phyloP scores from a whole-genome alignment of 2,329 filamentous ascomycete genomes.

The Lomentospora prolificans region DNA sequence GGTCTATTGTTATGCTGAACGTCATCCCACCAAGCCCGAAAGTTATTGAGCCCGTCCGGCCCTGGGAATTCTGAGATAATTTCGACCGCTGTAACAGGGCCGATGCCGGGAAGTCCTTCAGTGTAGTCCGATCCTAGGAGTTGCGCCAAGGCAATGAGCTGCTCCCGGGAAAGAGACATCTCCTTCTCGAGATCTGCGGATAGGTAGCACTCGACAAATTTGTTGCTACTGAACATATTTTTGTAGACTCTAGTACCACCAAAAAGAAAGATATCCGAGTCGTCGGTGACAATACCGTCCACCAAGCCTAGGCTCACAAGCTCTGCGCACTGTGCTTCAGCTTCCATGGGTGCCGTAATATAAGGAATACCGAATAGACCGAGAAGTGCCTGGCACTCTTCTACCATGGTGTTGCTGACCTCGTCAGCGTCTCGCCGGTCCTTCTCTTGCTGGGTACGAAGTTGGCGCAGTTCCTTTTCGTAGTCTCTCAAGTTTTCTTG shows the following conservation, averaged over 20 bases:
- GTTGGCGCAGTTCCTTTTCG: conserved; percentile 74
- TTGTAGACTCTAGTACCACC: conserved; percentile 96
- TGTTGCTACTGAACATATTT: conserved; percentile 99
- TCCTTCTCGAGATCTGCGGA: conserved; percentile 76
- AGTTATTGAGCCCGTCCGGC: conserved; percentile 53
- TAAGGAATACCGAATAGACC: conserved; percentile 90
- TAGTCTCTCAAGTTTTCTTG: conserved; percentile 67
- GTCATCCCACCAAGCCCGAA: conserved; percentile 78
- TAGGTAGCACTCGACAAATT: conserved; percentile 95
- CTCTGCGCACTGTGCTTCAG: conserved; percentile 93
- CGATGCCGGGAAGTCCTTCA: conserved; percentile 80
- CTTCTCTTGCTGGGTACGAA: conserved; percentile 92
- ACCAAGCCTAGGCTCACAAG: conserved; percentile 79
- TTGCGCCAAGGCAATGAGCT: conserved; percentile 83
- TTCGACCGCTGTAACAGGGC: conserved; percentile 88
- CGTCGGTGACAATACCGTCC: conserved; percentile 95
- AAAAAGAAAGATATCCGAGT: conserved; percentile 93
- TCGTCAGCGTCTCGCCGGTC: conserved; percentile 94
- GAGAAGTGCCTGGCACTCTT: conserved; percentile 86
- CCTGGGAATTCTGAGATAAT: conserved; percentile 82
- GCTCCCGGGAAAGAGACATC: conserved; percentile 73
- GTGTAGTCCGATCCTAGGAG: conserved; percentile 92
- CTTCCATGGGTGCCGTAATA: conserved; percentile 97
- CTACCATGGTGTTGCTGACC: conserved; percentile 91
- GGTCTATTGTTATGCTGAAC: conserved; percentile 61